Percentiles rank a stretch among this genome's conserved stretches.
These are phyloP conservation scores for Hura crepitans DNA, from an alignment of 441 rosid genomes.

Conservation along the genomic window DNA sequence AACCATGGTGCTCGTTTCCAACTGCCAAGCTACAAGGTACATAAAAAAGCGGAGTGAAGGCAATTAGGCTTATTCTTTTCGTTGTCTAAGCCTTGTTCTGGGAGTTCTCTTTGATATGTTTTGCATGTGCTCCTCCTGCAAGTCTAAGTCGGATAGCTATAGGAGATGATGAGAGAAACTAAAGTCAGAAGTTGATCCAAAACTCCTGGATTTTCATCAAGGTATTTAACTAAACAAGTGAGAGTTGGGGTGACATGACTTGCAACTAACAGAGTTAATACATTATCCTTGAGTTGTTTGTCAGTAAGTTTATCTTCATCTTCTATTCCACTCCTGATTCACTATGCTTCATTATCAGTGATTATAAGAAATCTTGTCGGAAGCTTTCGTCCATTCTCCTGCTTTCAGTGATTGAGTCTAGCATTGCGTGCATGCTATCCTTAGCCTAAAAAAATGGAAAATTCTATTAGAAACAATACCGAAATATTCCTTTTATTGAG, in stretches of 20 bases:
- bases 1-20: background rate
- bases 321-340: conserved; percentile 26
- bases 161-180: background rate
- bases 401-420: conserved; percentile 38
- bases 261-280: conserved; percentile 59
- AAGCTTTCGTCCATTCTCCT: conserved; percentile 46
- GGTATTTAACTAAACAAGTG: conserved; percentile 57
- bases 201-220: conserved; percentile 47
- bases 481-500: background rate
- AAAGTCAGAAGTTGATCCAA: conserved; percentile 46
- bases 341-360: conserved; percentile 50
- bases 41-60: background rate
- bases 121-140: conserved; percentile 48
- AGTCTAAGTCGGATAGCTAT: conserved; percentile 9
- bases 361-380: conserved; percentile 55
- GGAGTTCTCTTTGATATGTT: conserved; percentile 36
- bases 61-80: too few relatives aligned
- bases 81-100: conserved; percentile 26
- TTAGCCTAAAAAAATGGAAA: conserved; percentile 41
- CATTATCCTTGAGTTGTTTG: conserved; percentile 50
- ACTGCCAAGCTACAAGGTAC: background rate
- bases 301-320: conserved; percentile 50
- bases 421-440: conserved; percentile 53
- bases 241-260: conserved; percentile 68
- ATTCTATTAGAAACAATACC: background rate